Evolutionary conservation across 306 rosid genomes (phyloP).

Genomic region (Citrullus colocynthis): DNA sequence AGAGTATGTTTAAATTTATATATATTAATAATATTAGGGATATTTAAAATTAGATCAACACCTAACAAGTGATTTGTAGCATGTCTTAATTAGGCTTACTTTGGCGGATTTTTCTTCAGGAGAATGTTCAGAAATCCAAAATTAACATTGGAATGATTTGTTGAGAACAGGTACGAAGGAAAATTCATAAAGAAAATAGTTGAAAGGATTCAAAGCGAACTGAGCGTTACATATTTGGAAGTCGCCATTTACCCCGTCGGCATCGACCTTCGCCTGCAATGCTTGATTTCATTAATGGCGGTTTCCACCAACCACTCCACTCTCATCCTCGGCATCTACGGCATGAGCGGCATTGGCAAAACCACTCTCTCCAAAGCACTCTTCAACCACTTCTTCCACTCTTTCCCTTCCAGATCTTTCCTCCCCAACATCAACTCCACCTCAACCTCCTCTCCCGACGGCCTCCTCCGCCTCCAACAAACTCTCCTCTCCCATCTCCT

Average conservation of each 20-base stretch:
- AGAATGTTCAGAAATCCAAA: too few species aligned
- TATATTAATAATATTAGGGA: too few species aligned
- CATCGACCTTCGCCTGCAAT: background rate
- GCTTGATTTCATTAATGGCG: background rate
- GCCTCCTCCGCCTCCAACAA: background rate
- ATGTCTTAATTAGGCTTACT: too few species aligned
- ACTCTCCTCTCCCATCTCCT: background rate
- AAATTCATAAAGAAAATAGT: background rate
- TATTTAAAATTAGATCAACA: too few species aligned
- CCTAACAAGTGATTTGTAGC: too few species aligned
- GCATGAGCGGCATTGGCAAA: constrained; percentile 8
- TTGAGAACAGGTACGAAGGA: constrained; percentile 1
- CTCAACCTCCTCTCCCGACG: background rate
- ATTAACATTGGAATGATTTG: too few species aligned
- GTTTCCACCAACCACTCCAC: background rate
- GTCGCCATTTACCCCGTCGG: constrained; percentile 8
- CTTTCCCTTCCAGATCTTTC: background rate
- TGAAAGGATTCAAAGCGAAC: background rate
- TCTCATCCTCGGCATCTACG: constrained; percentile 6
- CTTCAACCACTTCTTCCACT: background rate
- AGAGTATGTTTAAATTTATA: too few species aligned
- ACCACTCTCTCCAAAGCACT: constrained; percentile 10
- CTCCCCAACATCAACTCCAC: background rate
- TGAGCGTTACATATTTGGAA: background rate
- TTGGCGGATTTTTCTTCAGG: too few species aligned